Conservation (phyloP, 176 grass and related monocot species). For the Stipa capillata region DNA sequence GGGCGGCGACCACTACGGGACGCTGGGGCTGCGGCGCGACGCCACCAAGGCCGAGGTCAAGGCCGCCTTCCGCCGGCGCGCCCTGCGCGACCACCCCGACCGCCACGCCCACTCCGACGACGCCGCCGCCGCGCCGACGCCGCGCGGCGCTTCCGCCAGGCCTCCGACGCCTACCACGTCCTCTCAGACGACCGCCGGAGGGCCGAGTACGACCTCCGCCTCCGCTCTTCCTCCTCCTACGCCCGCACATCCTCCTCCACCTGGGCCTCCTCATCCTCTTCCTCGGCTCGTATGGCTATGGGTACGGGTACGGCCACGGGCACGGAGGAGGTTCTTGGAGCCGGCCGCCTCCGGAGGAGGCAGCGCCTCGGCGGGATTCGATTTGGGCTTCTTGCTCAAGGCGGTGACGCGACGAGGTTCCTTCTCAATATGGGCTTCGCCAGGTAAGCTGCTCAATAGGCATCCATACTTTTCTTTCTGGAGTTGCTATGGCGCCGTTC, state of each 20-base stretch:
- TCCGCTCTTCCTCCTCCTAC: slow-evolving; percentile 23
- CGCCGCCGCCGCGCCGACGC: slow-evolving; percentile 31
- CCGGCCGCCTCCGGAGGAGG: slow-evolving; percentile 21
- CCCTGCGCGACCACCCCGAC: slow-evolving; percentile 65
- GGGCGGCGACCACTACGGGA: slow-evolving; percentile 52
- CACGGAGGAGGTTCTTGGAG: slow-evolving; percentile 20
- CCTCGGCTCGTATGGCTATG: slow-evolving; percentile 17
- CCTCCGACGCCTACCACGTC: slow-evolving; percentile 64
- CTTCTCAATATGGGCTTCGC: slow-evolving; percentile 37
- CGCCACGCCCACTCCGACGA: slow-evolving; percentile 45
- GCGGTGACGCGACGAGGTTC: slow-evolving; percentile 43
- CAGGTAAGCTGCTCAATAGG: slow-evolving; percentile 11
- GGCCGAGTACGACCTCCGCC: slow-evolving; percentile 53
- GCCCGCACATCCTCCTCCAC: slow-evolving; percentile 19
- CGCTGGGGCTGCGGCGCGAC: slow-evolving; percentile 38
- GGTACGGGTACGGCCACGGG: slow-evolving; percentile 20
- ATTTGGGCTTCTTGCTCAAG: slow-evolving; percentile 44
- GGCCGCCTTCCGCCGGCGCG: slow-evolving; percentile 53
- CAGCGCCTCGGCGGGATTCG: slow-evolving; percentile 7
- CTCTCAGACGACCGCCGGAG: slow-evolving; percentile 45
- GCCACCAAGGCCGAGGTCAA: slow-evolving; percentile 72
- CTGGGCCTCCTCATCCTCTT: slow-evolving; percentile 28
- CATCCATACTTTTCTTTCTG: not conserved
- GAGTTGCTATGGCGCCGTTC: not conserved
- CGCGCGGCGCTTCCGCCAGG: slow-evolving; percentile 46